These are phyloP conservation scores for Aspergillus felis DNA, from an alignment of 2,329 filamentous ascomycete genomes.

Conservation along the genomic window DNA sequence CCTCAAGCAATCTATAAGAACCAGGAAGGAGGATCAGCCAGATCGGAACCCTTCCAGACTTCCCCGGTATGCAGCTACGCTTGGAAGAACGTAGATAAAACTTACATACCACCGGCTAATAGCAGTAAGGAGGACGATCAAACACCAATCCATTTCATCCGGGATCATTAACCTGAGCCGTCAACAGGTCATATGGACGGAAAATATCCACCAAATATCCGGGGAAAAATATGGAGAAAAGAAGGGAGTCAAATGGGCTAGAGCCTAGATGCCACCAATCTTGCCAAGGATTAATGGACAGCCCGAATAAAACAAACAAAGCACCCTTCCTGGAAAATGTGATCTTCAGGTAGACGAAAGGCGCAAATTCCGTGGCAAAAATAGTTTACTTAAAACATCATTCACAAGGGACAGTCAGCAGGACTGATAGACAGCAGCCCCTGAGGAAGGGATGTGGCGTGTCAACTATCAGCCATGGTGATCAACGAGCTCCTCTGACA, in stretches of 20 bases:
- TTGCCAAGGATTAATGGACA: background rate
- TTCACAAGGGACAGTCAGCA: slow-evolving; percentile 24
- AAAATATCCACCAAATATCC: background rate
- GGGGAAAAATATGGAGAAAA: background rate
- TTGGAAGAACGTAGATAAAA: slow-evolving; percentile 16
- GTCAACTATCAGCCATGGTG: slow-evolving; percentile 15
- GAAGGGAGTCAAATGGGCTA: background rate
- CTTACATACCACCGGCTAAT: slow-evolving; percentile 25
- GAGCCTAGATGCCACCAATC: background rate
- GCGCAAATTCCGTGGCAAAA: slow-evolving; percentile 26
- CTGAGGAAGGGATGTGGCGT: slow-evolving; percentile 7
- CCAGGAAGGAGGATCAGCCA: slow-evolving; percentile 15
- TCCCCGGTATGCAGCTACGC: slow-evolving; percentile 27
- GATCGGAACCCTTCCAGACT: slow-evolving; percentile 24
- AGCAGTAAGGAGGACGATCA: slow-evolving; percentile 12
- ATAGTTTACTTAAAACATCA: slow-evolving; percentile 21
- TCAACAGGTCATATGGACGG: slow-evolving; percentile 13
- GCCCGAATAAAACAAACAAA: background rate
- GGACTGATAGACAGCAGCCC: slow-evolving; percentile 12
- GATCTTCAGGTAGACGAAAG: slow-evolving; percentile 4
- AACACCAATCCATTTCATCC: slow-evolving; percentile 16
- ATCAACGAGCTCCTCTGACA: background rate
- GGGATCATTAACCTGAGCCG: slow-evolving; percentile 8
- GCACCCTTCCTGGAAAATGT: background rate
- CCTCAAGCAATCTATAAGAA: slow-evolving; percentile 14